Base-by-base conservation (phyloP, 2,329 filamentous ascomycete species). In the Byssochlamys sp. region DNA sequence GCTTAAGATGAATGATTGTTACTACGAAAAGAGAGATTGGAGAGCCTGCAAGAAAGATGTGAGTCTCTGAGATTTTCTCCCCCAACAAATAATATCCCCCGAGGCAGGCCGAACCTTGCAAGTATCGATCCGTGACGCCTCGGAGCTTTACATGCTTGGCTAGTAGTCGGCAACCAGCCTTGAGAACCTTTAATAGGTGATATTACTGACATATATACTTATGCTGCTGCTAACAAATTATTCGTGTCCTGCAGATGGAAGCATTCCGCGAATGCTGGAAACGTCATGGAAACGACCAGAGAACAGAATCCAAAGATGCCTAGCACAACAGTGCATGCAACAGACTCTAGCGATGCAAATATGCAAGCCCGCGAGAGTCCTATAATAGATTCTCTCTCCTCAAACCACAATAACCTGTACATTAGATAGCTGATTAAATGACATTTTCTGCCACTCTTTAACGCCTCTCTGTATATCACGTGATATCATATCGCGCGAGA, bases 11-110 rank as follows among this genome's bases (percentile, higher is more conserved):
- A 96, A 91, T 35, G 90, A 97, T 72, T 99, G 94, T 75, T 96
- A 95, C 73, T 96, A 84, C 69, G 90, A 92, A 57, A 96, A 91
- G 81, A 96, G 91, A 72, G 94, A 99, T 71, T 99, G 94, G 92
- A 81, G 94, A 65, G 80, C 82, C 58, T 99, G 94, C 75, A 88
- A 88, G 69, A 80, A 85, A 63, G 92, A 97, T 84, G 92, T 95
- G 73, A 78, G 88, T 77, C 57, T 49, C 19, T 29, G 48, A 11
- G 55, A 45, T 51, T 53, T 55, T 52, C 48, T 57, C 55, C 50
- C 45, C 31, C 35, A 19, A 19, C 52, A 26, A 25, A 10, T 28
- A 29, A 35, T 25, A 51, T 27, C 27, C 24, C 35, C 12, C 7
- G 19, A 35, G n/a, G 45, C 24, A 29, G 24, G 48, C 19, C 54